Evolutionary conservation across 257 asterid species (phyloP), one percentile per base, ranked within the genome.

Genomic region (Solanum lycopersicoides): DNA sequence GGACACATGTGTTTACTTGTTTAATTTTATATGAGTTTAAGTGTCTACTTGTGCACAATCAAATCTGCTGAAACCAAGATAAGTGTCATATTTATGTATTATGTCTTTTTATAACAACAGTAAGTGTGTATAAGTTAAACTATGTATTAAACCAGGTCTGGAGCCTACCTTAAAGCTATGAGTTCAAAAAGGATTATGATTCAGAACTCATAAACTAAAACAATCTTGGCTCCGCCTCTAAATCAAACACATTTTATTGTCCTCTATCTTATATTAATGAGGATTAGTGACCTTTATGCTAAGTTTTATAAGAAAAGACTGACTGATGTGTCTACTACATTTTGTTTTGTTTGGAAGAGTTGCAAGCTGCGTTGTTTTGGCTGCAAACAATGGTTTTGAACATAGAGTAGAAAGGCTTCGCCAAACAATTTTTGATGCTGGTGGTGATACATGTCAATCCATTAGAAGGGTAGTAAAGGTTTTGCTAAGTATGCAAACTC

Each of bases 391-490:
- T 83, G 88, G 88, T 45, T 87, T 91, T 32, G 53, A 72, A 4
- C 89, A 88, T 74, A 91, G 90, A 89, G 85, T 92, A 37, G 89
- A 90, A 73, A 90, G 44, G 88, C 90, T 92, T 66, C 89, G 89
- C 50, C 90, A 76, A 25, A 91, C 93, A 1, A 82, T 92, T 32
- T 73, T 86, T 84, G 89, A 87, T 72, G 94, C 94, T 60, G 93
- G 92, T 2, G 83, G 83, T 15, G 91, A 90, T 47, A 85, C 92
- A 53, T 82, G 86, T 30, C 76, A 71, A 65, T 83, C 92, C 41
- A 92, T 94, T 44, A 90, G 86, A 63, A 91, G 89, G 76, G 91
- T 92, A 32, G 90, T 87, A 35, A 83, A 63, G 47, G 83, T 91
- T 14, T 83, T 94, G 90, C 86, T 47, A 59, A 83, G 83, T 13